Base-by-base conservation (phyloP, 768 basidiomycete genomes). In the Asterophora lycoperdoides region DNA sequence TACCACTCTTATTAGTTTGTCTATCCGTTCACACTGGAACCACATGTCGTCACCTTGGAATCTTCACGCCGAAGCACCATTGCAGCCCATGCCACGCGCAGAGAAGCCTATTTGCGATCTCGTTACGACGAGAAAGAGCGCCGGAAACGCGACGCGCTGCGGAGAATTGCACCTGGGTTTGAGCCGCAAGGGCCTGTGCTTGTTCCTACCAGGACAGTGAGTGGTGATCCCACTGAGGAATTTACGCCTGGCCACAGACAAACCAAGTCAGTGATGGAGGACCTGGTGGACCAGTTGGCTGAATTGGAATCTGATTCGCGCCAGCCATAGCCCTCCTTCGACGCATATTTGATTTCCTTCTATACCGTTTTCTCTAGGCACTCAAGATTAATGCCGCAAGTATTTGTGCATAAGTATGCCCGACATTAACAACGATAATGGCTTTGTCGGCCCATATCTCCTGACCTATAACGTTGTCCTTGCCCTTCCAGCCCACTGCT, bases 11-110 rank as follows among this genome's bases (percentile, higher is more conserved):
- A 17, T 5, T 63, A 98, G 94, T 96, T 97, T 59, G 95, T 89
- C 36, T 98, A 97, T 60, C 94, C 95, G 1, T 97, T 92, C 73
- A 87, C 93, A 3, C 78, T 98, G 44, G 95, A 98, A 60, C 79
- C 84, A 0, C 93, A 95, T 62, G 74, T 92, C 55, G 66, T 94
- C 44, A 79, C 81, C 1, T 68, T 90, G 34, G 89, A 89, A 60
- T 81, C 86, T 0, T 76, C 89, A 0, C 83, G 90, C 1, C 75
- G 84, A 40, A 68, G 74, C 3, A 83, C 84, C 0, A 75, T 90
- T 32, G 75, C 84, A 0, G 74, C 85, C 1, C 78, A 89, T 52
- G 68, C 78, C 2, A 73, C 81, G 0, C 80, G 84, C 8, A 80
- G 89, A 38, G 83, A 89, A 41, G 79, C 82, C 1, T 82, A 87